Percentiles rank a stretch among this genome's conserved stretches.
These are phyloP conservation scores for Boletus sp. DNA, from an alignment of 768 basidiomycete species.

Conservation along the genomic window DNA sequence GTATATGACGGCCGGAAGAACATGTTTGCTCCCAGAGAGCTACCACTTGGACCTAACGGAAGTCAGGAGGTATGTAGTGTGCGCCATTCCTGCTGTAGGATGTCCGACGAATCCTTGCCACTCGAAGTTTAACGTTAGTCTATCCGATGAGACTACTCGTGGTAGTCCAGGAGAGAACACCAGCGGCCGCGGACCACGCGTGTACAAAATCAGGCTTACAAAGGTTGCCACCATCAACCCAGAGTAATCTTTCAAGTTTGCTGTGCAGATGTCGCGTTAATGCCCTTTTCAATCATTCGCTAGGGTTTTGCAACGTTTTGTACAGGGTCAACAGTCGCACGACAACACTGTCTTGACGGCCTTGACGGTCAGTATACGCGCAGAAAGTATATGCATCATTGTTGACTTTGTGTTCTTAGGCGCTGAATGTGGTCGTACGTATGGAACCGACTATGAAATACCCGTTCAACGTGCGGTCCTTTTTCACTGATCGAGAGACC, in stretches of 20 bases:
- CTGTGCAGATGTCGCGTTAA: slow-evolving; percentile 23
- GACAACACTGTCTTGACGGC: slow-evolving; percentile 70
- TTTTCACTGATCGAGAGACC: slow-evolving; percentile 61
- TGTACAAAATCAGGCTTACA: slow-evolving; percentile 62
- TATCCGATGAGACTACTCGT: slow-evolving; percentile 39
- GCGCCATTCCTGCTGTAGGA: neutral
- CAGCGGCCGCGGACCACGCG: slow-evolving; percentile 48
- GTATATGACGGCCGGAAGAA: slow-evolving; percentile 85
- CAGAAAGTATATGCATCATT: neutral
- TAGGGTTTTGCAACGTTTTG: slow-evolving; percentile 64
- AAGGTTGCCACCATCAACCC: slow-evolving; percentile 62
- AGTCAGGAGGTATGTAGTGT: slow-evolving; percentile 48
- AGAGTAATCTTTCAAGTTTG: slow-evolving; percentile 35
- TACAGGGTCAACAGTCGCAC: slow-evolving; percentile 61
- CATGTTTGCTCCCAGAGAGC: slow-evolving; percentile 57
- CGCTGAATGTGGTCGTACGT: slow-evolving; percentile 71
- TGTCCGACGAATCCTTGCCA: slow-evolving; percentile 4
- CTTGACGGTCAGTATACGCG: slow-evolving; percentile 47
- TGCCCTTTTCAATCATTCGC: neutral
- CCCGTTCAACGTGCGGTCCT: slow-evolving; percentile 73
- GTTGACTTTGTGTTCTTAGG: slow-evolving; percentile 37
- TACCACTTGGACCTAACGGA: slow-evolving; percentile 55
- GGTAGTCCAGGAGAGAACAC: slow-evolving; percentile 34
- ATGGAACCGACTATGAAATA: slow-evolving; percentile 69
- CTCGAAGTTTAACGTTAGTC: slow-evolving; percentile 58